Evolutionary conservation across 805 yeast species (phyloP).

Genomic region (Trichomonascus vanleenenianus): DNA sequence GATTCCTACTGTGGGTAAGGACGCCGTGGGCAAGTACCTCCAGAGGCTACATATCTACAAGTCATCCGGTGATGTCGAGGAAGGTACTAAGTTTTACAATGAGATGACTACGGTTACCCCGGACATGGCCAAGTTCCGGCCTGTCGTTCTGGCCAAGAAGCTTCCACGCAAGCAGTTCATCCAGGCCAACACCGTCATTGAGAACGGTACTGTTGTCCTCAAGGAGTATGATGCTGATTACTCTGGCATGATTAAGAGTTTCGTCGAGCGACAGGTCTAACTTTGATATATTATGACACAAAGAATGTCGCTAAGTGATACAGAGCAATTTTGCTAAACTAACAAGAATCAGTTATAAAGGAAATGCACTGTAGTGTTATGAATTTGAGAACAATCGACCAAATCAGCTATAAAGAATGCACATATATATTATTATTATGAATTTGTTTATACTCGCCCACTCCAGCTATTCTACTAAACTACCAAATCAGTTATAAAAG

Average conservation of each 20-base stretch:
- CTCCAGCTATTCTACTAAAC: too few relatives aligned
- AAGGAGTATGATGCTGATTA: slow-evolving; percentile 68
- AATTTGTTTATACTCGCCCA: too few relatives aligned
- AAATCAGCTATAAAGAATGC: too few relatives aligned
- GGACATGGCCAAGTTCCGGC: slow-evolving; percentile 59
- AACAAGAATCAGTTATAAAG: too few relatives aligned
- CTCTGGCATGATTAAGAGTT: slow-evolving; percentile 72
- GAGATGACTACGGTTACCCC: slow-evolving; percentile 55
- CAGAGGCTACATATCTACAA: slow-evolving; percentile 70
- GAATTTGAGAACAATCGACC: too few relatives aligned
- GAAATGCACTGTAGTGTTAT: too few relatives aligned
- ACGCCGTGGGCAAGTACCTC: slow-evolving; percentile 64
- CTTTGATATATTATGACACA: background rate
- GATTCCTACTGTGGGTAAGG: slow-evolving; percentile 62
- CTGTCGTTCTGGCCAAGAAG: slow-evolving; percentile 59
- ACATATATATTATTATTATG: too few relatives aligned
- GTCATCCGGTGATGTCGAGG: slow-evolving; percentile 61
- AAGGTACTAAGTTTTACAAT: slow-evolving; percentile 56
- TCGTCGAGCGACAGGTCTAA: slow-evolving; percentile 47
- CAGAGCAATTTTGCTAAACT: too few relatives aligned
- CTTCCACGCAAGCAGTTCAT: slow-evolving; percentile 78
- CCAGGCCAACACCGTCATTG: slow-evolving; percentile 64
- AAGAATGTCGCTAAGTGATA: background rate
- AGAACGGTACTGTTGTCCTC: slow-evolving; percentile 41
- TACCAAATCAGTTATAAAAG: too few relatives aligned